phyloP scores from a whole-genome alignment of 192 early-diverging fungal genomes.

The Oehlia diaphana region DNA sequence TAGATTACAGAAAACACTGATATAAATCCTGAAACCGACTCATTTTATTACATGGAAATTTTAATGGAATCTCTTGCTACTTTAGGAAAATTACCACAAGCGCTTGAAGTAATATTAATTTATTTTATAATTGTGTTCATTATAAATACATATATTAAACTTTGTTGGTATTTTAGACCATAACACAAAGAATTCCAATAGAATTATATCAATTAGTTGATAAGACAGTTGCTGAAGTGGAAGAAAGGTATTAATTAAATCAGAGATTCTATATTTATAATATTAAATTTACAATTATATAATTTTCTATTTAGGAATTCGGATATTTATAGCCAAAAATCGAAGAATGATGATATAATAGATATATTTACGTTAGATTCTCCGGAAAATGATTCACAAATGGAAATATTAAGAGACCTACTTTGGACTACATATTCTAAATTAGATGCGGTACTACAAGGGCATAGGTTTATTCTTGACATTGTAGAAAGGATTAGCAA shows the following conservation, averaged over 20 bases:
- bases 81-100: conserved; percentile 54
- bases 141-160: neutral
- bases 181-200: conserved; percentile 66
- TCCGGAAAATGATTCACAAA: conserved; percentile 55
- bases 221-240: conserved; percentile 69
- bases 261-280: neutral
- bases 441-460: conserved; percentile 71
- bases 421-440: conserved; percentile 77
- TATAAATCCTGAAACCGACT: conserved; percentile 73
- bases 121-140: neutral
- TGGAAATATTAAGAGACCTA: conserved; percentile 74
- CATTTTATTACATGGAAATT: conserved; percentile 76
- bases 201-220: conserved; percentile 75
- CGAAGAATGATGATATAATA: conserved; percentile 40
- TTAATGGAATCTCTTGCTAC: conserved; percentile 68
- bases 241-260: conserved; percentile 57
- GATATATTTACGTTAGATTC: conserved; percentile 54
- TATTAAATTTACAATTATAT: neutral
- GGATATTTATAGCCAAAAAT: conserved; percentile 38
- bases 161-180: conserved; percentile 49
- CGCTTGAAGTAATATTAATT: conserved; percentile 42
- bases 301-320: conserved; percentile 25
- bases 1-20: conserved; percentile 62
- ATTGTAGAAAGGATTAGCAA: conserved; percentile 48
- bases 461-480: conserved; percentile 69